Conservation (phyloP, 2,329 filamentous ascomycete genomes). For the Pezicula carpinea region DNA sequence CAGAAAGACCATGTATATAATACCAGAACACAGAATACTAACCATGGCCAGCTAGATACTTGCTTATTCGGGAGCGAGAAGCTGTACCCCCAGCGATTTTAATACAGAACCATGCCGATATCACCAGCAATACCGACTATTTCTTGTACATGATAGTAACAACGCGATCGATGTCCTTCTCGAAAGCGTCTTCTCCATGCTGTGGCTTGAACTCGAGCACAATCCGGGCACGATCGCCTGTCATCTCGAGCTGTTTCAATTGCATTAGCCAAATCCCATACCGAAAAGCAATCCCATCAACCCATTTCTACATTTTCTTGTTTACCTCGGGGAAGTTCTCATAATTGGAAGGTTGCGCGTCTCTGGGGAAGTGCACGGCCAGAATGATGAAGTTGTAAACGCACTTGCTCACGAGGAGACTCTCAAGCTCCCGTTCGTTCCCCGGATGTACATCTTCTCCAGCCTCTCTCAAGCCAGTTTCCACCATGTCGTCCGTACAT, state of each 20-base stretch:
- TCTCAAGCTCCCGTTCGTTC: conserved; percentile 26
- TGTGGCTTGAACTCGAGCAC: conserved; percentile 15
- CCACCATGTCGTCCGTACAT: conserved; percentile 22
- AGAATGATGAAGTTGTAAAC: not conserved
- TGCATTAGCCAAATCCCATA: not conserved
- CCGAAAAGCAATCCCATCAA: not conserved
- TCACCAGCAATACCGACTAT: not conserved
- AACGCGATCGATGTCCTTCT: conserved; percentile 22
- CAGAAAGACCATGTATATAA: too few species aligned
- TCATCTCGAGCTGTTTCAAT: conserved; percentile 14
- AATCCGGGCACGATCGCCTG: conserved; percentile 13
- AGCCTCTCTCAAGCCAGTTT: conserved; percentile 27
- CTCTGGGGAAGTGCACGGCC: not conserved
- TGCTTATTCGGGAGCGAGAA: not conserved
- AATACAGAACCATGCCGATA: not conserved
- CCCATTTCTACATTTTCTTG: not conserved
- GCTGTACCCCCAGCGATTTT: not conserved
- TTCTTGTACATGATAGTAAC: conserved; percentile 7
- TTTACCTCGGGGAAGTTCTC: not conserved
- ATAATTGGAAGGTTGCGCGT: not conserved
- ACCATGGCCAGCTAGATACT: not conserved
- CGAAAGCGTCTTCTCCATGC: conserved; percentile 12
- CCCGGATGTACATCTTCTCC: conserved; percentile 18
- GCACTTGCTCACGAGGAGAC: conserved; percentile 30
- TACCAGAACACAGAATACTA: too few species aligned